Percentiles rank a stretch among this genome's conserved stretches.
Evolutionary conservation across 768 basidiomycete genomes (phyloP).

Genomic region (Pleurotus cornucopiae): DNA sequence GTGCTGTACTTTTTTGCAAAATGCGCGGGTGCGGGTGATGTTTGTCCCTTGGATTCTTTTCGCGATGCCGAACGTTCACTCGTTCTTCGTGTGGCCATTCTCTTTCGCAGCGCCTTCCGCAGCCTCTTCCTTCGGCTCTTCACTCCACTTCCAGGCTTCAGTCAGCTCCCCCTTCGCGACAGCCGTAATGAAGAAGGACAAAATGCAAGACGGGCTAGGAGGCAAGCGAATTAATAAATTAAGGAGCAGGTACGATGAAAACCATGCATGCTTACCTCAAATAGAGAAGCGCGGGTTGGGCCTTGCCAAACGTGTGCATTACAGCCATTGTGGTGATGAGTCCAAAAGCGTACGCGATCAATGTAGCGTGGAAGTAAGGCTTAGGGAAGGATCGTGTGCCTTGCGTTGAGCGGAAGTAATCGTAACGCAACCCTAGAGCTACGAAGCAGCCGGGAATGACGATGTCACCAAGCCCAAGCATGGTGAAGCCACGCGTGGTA

Average conservation of each 20-base stretch:
- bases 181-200: conserved; percentile 62
- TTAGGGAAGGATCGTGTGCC: conserved; percentile 41
- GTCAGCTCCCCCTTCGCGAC: conserved; percentile 62
- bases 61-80: not conserved
- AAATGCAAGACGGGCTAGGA: conserved; percentile 73
- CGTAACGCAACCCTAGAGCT: conserved; percentile 83
- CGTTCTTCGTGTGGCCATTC: not conserved
- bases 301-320: conserved; percentile 73
- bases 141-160: conserved; percentile 70
- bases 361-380: conserved; percentile 70
- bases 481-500: conserved; percentile 60
- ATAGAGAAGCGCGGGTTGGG: conserved; percentile 92
- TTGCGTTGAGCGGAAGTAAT: conserved; percentile 47
- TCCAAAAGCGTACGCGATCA: conserved; percentile 72
- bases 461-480: conserved; percentile 92
- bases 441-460: conserved; percentile 66
- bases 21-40: too few relatives aligned
- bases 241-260: not conserved
- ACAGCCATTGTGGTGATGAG: conserved; percentile 75
- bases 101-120: not conserved
- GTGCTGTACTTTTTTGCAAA: not conserved
- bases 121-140: conserved; percentile 34
- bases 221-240: not conserved
- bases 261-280: conserved; percentile 53
- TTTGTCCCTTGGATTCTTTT: too few relatives aligned